Percentiles rank a stretch among this genome's conserved stretches.
Evolutionary conservation across 495 filamentous ascomycete genomes (phyloP).

Genomic region (Penicillium cosmopolitanum): DNA sequence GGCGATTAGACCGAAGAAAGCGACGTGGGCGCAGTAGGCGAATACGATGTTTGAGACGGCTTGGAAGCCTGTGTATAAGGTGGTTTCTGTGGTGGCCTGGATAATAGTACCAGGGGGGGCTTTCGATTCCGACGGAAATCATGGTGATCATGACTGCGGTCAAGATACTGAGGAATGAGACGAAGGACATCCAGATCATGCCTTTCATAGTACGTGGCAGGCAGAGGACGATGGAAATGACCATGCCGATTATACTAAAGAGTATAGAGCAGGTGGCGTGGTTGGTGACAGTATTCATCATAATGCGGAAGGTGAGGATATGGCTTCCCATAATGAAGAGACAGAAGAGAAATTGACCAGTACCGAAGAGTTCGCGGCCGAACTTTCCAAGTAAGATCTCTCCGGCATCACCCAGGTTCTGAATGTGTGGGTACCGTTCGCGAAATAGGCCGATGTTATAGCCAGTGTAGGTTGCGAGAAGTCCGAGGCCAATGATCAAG

Average conservation of each 20-base stretch:
- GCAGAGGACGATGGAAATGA: conserved; percentile 63
- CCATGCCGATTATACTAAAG: conserved; percentile 66
- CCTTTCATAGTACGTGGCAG: conserved; percentile 50
- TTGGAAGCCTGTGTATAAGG: conserved; percentile 41
- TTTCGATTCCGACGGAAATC: conserved; percentile 63
- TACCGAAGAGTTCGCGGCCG: conserved; percentile 67
- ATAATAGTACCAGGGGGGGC: conserved; percentile 25
- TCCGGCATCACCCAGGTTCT: conserved; percentile 61
- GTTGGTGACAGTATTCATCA: conserved; percentile 69
- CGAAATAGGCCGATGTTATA: conserved; percentile 78
- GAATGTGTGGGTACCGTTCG: conserved; percentile 52
- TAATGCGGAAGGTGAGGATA: conserved; percentile 69
- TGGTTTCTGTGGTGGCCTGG: conserved; percentile 32
- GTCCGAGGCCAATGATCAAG: neutral
- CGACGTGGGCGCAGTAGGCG: conserved; percentile 64
- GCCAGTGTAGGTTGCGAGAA: conserved; percentile 69
- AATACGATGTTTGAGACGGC: conserved; percentile 57
- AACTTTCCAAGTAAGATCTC: conserved; percentile 38
- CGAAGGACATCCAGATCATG: too few relatives aligned
- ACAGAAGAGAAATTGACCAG: conserved; percentile 69
- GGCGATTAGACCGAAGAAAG: conserved; percentile 76
- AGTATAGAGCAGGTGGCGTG: conserved; percentile 71
- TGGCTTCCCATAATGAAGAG: conserved; percentile 80
- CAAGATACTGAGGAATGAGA: conserved; percentile 23
- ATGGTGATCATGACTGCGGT: conserved; percentile 67